Evolutionary conservation across 2,329 filamentous ascomycete species (phyloP), one percentile per base, ranked within the genome.

Genomic region (Rugonectria rugulosa): DNA sequence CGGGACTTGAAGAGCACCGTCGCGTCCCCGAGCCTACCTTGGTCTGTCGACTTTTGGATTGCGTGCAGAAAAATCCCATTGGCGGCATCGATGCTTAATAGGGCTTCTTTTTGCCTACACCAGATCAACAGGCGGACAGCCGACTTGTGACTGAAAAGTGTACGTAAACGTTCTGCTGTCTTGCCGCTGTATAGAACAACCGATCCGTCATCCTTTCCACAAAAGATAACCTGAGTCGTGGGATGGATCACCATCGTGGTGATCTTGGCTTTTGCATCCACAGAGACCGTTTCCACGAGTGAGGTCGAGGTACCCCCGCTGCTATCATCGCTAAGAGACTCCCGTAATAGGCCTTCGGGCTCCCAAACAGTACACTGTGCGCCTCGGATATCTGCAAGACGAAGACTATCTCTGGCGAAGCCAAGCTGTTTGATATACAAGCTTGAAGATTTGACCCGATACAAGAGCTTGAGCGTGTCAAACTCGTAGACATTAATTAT

Each of bases 361-460:
- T 75, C 69, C 75, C 74, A 77, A 38, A 76, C 67, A 36, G 67
- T 72, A 59, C 71, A 75, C 48, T 73, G 69, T 1, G 65, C 53
- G 4, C 68, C 70, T 54, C 73, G 58, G 20, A 75, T 68, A 50
- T 77, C 75, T 5, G 63, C 59, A 49, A 77, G 62, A n/a, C 59
- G 70, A 12, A 69, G 60, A 47, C 67, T 62, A 48, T 77, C 72
- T 32, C 47, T 57, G 26, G 61, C 60, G 37, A 75, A 75, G n/a
- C 59, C 54, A 4, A 76, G 57, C 23, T 69, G 59, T 42, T 68
- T 70, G 54, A 74, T 70, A 38, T 61, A 63, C n/a, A 57, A 62
- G 29, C 41, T 56, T 9, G 48, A 40, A 10, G 54, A 53, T 10
- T 53, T 53, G 31, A 57, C 58, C 11, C 48, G 48, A 36, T 58